These are phyloP conservation scores for Epicoccum sorghinum DNA, from an alignment of 2,329 filamentous ascomycete genomes.

Conservation along the genomic window DNA sequence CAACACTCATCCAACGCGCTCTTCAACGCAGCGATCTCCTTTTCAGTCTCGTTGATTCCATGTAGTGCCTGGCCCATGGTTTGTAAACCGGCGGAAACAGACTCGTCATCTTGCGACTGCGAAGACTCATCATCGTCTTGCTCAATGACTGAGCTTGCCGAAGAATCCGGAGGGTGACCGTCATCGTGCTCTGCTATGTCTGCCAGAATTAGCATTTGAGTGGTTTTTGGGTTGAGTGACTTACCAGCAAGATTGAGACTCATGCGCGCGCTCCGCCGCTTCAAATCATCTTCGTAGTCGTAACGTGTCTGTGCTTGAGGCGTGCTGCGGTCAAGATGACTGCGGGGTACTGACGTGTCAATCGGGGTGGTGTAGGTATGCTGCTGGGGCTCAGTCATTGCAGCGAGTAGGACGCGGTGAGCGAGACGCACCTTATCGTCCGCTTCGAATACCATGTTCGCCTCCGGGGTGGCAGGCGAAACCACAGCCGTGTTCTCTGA, in stretches of 20 bases:
- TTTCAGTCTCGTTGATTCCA: constrained; percentile 63
- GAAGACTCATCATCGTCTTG: constrained; percentile 42
- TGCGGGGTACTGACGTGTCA: constrained; percentile 69
- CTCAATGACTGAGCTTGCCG: constrained; percentile 38
- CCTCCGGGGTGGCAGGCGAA: constrained; percentile 47
- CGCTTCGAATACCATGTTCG: constrained; percentile 44
- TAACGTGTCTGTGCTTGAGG: constrained; percentile 83
- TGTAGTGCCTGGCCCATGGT: constrained; percentile 60
- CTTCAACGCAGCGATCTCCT: constrained; percentile 71
- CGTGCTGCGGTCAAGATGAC: constrained; percentile 67
- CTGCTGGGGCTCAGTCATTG: constrained; percentile 40
- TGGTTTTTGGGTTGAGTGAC: constrained; percentile 24
- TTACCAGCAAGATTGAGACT: constrained; percentile 80
- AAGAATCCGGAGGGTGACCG: constrained; percentile 36
- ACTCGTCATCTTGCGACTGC: constrained; percentile 40
- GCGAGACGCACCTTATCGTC: constrained; percentile 45
- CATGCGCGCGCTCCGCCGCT: constrained; percentile 61
- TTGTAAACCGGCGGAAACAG: constrained; percentile 35
- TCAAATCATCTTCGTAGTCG: constrained; percentile 68
- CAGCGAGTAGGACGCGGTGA: constrained; percentile 26
- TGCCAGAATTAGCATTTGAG: constrained; percentile 30
- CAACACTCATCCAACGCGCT: constrained; percentile 86
- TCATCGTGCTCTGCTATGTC: constrained; percentile 56
- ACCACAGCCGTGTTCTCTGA: constrained; percentile 47
- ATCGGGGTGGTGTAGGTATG: constrained; percentile 71